phyloP scores from a whole-genome alignment of 1,139 yeast genomes.

The Pichia kudriavzevii region DNA sequence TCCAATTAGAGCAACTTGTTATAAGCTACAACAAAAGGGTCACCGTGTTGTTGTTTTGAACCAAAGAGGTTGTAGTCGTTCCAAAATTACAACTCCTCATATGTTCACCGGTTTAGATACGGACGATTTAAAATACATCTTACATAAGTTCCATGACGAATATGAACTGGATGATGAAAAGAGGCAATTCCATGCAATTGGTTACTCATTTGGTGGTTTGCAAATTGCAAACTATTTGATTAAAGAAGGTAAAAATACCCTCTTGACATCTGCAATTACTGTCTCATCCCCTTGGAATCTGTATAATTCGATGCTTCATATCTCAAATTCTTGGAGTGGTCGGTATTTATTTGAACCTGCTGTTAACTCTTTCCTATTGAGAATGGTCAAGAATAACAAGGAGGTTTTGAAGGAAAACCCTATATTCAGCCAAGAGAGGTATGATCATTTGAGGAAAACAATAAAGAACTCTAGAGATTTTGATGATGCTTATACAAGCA shows the following conservation, averaged over 20 bases:
- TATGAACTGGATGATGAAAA: slow-evolving; percentile 35
- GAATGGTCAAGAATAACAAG: slow-evolving; percentile 39
- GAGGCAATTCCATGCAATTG: slow-evolving; percentile 71
- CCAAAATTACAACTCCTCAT: slow-evolving; percentile 68
- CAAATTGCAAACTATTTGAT: slow-evolving; percentile 74
- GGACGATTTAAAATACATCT: slow-evolving; percentile 57
- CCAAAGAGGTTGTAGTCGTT: slow-evolving; percentile 81
- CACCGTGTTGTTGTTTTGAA: slow-evolving; percentile 71
- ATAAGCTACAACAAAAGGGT: slow-evolving; percentile 28
- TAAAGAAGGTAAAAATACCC: slow-evolving; percentile 48
- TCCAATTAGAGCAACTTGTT: slow-evolving; percentile 59
- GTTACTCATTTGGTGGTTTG: slow-evolving; percentile 83
- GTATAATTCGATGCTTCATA: slow-evolving; percentile 43
- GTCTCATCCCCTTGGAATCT: slow-evolving; percentile 86
- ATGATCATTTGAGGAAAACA: slow-evolving; percentile 26
- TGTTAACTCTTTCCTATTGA: slow-evolving; percentile 46
- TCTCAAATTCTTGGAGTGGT: slow-evolving; percentile 49
- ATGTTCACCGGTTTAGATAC: slow-evolving; percentile 70
- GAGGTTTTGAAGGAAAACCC: slow-evolving; percentile 35
- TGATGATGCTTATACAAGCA: slow-evolving; percentile 66
- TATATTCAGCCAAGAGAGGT: slow-evolving; percentile 26
- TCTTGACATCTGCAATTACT: slow-evolving; percentile 57
- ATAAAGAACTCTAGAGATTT: slow-evolving; percentile 45
- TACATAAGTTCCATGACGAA: slow-evolving; percentile 35
- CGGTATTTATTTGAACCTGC: slow-evolving; percentile 53